Base-by-base conservation (phyloP, 768 basidiomycete species). In the Suillus discolor region DNA sequence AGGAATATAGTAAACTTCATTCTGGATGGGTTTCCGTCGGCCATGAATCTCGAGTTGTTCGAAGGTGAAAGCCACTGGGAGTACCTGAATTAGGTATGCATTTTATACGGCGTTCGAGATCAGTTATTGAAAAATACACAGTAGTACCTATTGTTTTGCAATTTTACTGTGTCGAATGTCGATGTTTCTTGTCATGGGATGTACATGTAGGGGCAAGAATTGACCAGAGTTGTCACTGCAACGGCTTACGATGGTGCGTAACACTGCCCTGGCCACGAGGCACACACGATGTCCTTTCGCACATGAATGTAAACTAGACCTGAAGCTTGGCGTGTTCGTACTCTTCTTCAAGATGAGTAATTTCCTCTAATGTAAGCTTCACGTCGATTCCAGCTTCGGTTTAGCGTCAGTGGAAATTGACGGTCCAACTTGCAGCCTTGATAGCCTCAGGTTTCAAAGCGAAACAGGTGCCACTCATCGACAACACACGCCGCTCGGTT, bases 311-410 rank as follows among this genome's bases (percentile, higher is more conserved):
- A 7, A 6, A 51, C 23, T 25, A 51, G 25, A 51, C 4, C 1
- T 25, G 12, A 25, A 0, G 15, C 7, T 31, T 31, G 31, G 31
- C 6, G 31, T 31, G 8, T 28, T 51, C 25, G 71, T 87, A 87
- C 1, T 75, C 73, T 68, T 83, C 80, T 51, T 80, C 79, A 59
- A 88, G 75, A 51, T 77, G 78, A 62, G 79, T 75, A 42, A 83
- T 74, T 67, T 88, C 87, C 31, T 86, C 87, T 15, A 72, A 71
- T 0, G 80, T 80, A 65, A 88, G 74, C 47, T 80, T 73, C 55
- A 87, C 67, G 47, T 84, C 73, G 42, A 84, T 71, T 1, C 73
- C 73, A 62, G 64, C 78, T 80, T 60, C n/a, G 36, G 42, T 18
- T 6, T 3, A 3, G 28, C n/a, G 20, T 73, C 36, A 74, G 62